phyloP scores from a whole-genome alignment of 805 yeast genomes.

The Brettanomyces naardenensis region DNA sequence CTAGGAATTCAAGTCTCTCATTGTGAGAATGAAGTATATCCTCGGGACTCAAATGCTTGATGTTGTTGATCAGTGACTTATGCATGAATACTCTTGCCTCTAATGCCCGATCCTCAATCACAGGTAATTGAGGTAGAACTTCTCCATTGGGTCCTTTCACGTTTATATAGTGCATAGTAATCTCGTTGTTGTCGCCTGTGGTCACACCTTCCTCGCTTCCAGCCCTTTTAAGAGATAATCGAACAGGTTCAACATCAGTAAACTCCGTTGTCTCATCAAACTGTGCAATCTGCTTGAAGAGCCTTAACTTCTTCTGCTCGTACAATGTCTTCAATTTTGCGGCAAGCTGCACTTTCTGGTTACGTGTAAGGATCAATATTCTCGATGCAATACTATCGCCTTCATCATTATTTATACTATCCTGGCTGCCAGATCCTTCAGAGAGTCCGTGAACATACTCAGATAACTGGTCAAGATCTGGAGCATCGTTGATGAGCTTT shows the following conservation, averaged over 20 bases:
- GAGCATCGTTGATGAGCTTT: constrained; percentile 47
- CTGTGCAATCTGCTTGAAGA: constrained; percentile 47
- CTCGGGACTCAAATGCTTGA: constrained; percentile 43
- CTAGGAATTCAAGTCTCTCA: constrained; percentile 84
- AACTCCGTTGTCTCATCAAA: constrained; percentile 27
- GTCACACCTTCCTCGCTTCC: constrained; percentile 1
- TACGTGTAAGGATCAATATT: constrained; percentile 41
- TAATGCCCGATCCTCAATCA: constrained; percentile 49
- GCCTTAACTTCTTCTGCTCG: constrained; percentile 35
- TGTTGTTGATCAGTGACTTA: constrained; percentile 59
- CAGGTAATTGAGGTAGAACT: constrained; percentile 57
- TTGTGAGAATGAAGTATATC: constrained; percentile 62
- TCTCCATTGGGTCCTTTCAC: constrained; percentile 11
- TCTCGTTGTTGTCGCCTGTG: constrained; percentile 4
- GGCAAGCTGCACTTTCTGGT: constrained; percentile 51
- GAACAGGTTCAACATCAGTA: constrained; percentile 12
- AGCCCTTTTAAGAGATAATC: constrained; percentile 8
- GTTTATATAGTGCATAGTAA: constrained; percentile 6
- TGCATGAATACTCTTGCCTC: constrained; percentile 73
- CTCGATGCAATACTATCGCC: constrained; percentile 29
- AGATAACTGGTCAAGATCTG: constrained; percentile 37
- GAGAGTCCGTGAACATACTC: constrained; percentile 18
- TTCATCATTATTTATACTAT: constrained; percentile 5
- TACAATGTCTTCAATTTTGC: constrained; percentile 50
- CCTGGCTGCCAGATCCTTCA: background rate